Percentiles rank a stretch among this genome's conserved stretches.
phyloP scores from a whole-genome alignment of 495 filamentous ascomycete species.

The Symbiotaphrina buchneri region DNA sequence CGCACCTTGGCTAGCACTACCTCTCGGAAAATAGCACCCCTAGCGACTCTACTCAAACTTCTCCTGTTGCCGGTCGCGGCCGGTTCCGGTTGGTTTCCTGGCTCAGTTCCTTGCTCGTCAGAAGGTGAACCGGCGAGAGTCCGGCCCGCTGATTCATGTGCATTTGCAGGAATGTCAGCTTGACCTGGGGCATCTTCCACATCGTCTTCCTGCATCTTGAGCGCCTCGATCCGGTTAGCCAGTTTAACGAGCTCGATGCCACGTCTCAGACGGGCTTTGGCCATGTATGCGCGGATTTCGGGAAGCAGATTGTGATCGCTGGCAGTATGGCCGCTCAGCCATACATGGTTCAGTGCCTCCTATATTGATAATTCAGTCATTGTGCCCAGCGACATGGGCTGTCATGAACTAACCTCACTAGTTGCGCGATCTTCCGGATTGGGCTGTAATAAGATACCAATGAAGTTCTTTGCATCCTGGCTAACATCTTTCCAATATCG shows the following conservation, averaged over 20 bases:
- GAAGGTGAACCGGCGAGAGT: slow-evolving; percentile 10
- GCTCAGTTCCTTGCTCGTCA: slow-evolving; percentile 6
- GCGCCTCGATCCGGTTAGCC: slow-evolving; percentile 85
- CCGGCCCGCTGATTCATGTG: slow-evolving; percentile 15
- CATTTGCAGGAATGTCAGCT: slow-evolving; percentile 36
- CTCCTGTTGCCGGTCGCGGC: slow-evolving; percentile 27
- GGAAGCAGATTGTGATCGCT: slow-evolving; percentile 91
- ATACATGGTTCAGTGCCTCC: slow-evolving; percentile 64
- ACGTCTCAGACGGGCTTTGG: slow-evolving; percentile 69
- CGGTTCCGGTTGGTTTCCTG: slow-evolving; percentile 7
- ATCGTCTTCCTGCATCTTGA: slow-evolving; percentile 91
- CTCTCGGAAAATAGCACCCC: slow-evolving; percentile 85
- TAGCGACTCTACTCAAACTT: slow-evolving; percentile 52
- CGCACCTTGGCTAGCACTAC: slow-evolving; percentile 93
- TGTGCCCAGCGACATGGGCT: no score
- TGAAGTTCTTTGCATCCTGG: slow-evolving; percentile 89
- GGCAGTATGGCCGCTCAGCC: slow-evolving; percentile 79
- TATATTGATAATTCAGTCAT: no score
- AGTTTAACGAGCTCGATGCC: slow-evolving; percentile 96
- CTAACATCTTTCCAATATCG: slow-evolving; percentile 98
- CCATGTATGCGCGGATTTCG: slow-evolving; percentile 87
- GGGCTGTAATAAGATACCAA: slow-evolving; percentile 57
- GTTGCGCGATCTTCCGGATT: slow-evolving; percentile 56
- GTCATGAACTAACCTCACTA: slow-evolving; percentile 33
- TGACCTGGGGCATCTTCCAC: slow-evolving; percentile 45